Percentiles rank a stretch among this genome's conserved stretches.
These are phyloP conservation scores for Pestalotiopsis sp. DNA, from an alignment of 2,329 filamentous ascomycete species.

Conservation along the genomic window DNA sequence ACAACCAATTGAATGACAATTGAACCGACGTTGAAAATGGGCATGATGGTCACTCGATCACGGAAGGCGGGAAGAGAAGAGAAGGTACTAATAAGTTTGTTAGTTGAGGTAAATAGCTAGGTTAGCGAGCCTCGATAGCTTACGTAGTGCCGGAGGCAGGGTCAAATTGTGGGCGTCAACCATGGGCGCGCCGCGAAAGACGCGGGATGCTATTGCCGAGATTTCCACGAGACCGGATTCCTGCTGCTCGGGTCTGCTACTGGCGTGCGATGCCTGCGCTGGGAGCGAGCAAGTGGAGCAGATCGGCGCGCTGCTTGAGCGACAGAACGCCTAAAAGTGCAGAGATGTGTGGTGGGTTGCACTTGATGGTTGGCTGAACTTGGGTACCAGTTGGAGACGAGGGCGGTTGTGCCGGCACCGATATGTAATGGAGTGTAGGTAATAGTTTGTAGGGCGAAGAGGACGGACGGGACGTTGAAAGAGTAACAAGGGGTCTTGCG, in stretches of 20 bases:
- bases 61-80: background rate
- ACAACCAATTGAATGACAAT: constrained; percentile 51
- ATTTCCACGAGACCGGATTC: constrained; percentile 1
- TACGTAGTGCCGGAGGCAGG: background rate
- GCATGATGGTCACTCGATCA: constrained; percentile 36
- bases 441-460: background rate
- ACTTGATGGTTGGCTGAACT: background rate
- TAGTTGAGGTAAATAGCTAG: background rate
- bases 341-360: background rate
- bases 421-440: background rate
- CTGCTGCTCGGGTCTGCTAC: background rate
- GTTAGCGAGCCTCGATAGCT: background rate
- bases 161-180: background rate
- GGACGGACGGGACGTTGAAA: background rate
- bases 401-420: background rate
- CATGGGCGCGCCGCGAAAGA: background rate
- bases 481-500: background rate
- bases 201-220: constrained; percentile 3
- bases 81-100: background rate
- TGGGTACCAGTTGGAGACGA: background rate
- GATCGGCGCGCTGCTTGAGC: background rate
- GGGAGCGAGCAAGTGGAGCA: background rate
- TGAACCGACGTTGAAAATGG: constrained; percentile 52
- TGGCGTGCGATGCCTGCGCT: background rate
- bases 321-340: background rate